These are phyloP conservation scores for Puccinia hordei DNA, from an alignment of 1,284 basidiomycete genomes.

Conservation along the genomic window DNA sequence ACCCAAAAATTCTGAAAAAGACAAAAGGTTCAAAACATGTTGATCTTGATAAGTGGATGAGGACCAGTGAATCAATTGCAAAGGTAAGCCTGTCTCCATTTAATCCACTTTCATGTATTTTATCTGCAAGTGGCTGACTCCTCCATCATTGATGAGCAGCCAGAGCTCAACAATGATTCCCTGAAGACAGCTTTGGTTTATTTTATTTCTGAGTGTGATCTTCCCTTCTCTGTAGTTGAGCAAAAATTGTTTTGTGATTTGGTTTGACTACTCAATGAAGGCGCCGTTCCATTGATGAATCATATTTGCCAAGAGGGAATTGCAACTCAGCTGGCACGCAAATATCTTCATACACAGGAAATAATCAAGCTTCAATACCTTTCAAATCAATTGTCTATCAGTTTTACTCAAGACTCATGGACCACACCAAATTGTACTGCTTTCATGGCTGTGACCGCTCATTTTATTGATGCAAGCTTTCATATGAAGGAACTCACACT, in stretches of 20 bases:
- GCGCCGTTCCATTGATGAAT: not conserved
- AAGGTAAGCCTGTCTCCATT: not conserved
- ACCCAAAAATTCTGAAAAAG: conserved; percentile 1
- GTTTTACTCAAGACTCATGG: not conserved
- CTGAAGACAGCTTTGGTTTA: not conserved
- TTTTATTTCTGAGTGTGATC: not conserved
- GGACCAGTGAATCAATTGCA: not conserved
- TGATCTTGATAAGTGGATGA: not conserved
- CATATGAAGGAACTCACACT: not conserved
- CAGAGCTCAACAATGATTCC: not conserved
- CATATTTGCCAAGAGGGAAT: not conserved
- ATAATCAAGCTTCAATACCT: not conserved
- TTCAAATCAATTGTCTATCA: not conserved
- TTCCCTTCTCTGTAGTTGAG: not conserved
- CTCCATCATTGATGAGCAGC: not conserved
- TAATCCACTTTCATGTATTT: not conserved
- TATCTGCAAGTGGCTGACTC: not conserved
- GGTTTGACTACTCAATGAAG: not conserved
- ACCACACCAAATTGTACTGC: not conserved
- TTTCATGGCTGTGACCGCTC: conserved; percentile 24
- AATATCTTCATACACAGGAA: conserved; percentile 3
- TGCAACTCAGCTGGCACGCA: not conserved
- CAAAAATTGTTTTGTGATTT: not conserved
- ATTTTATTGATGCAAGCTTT: conserved; percentile 10
- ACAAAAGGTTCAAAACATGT: not conserved